These are phyloP conservation scores for Pythium sp. DNA, from an alignment of 352 stramenopile genomes.

Conservation along the genomic window DNA sequence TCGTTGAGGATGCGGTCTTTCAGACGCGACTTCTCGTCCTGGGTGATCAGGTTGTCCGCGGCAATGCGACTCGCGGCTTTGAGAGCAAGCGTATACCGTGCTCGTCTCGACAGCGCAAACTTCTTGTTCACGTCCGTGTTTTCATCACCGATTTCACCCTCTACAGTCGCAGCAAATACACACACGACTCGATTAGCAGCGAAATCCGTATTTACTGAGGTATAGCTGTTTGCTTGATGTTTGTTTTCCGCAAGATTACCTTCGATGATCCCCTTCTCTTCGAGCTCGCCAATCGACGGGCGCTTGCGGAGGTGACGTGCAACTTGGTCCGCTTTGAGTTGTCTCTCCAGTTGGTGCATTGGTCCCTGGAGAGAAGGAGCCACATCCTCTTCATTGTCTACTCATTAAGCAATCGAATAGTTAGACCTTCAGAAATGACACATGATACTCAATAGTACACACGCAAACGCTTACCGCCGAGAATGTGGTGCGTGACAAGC, in stretches of 20 bases:
- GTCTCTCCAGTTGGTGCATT: slow-evolving; percentile 70
- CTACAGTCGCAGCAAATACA: slow-evolving; percentile 19
- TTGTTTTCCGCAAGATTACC: slow-evolving; percentile 24
- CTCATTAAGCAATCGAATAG: background rate
- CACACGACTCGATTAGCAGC: background rate
- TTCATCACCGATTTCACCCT: slow-evolving; percentile 62
- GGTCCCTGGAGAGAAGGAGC: slow-evolving; percentile 64
- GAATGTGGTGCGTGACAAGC: slow-evolving; percentile 70
- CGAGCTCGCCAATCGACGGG: slow-evolving; percentile 65
- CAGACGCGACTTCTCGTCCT: slow-evolving; percentile 69
- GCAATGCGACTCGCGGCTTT: slow-evolving; percentile 76
- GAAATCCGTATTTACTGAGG: background rate
- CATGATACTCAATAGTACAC: background rate
- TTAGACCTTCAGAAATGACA: background rate
- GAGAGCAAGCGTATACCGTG: slow-evolving; percentile 76
- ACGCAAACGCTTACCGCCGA: slow-evolving; percentile 36
- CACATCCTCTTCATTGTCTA: slow-evolving; percentile 42
- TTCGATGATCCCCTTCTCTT: slow-evolving; percentile 76
- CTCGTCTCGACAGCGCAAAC: slow-evolving; percentile 49
- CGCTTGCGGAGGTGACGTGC: slow-evolving; percentile 66
- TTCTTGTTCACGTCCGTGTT: slow-evolving; percentile 35
- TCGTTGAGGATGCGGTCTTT: slow-evolving; percentile 85
- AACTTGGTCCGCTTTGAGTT: slow-evolving; percentile 70
- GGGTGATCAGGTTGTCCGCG: slow-evolving; percentile 78
- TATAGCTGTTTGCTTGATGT: background rate